These are phyloP conservation scores for Incumbomyces delicatus DNA, from an alignment of 2,329 filamentous ascomycete genomes.

Conservation along the genomic window DNA sequence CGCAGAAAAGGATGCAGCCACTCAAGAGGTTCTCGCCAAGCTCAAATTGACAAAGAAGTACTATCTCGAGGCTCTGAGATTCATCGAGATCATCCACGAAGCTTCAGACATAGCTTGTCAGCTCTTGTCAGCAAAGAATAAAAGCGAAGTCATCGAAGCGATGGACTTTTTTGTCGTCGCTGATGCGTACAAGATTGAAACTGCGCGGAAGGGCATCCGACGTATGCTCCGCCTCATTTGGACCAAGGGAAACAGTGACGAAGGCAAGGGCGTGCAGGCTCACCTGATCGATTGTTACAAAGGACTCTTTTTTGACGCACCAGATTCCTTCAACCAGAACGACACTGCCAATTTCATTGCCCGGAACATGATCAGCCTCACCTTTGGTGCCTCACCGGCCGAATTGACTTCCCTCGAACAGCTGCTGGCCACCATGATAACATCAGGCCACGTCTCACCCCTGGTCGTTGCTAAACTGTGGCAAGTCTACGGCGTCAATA, in stretches of 20 bases:
- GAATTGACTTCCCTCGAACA: conserved; percentile 94
- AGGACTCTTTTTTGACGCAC: conserved; percentile 89
- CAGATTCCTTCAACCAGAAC: conserved; percentile 75
- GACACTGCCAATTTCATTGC: conserved; percentile 93
- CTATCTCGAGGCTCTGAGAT: conserved; percentile 84
- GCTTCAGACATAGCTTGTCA: conserved; percentile 75
- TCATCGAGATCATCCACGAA: conserved; percentile 82
- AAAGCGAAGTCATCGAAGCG: conserved; percentile 95
- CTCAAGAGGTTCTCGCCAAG: conserved; percentile 77
- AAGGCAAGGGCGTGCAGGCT: conserved; percentile 94
- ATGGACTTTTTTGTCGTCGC: conserved; percentile 97
- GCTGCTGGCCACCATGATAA: conserved; percentile 95
- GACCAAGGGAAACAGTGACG: conserved; percentile 98
- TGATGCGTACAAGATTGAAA: conserved; percentile 91
- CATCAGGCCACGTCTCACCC: conserved; percentile 74
- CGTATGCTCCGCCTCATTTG: conserved; percentile 95
- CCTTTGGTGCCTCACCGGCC: conserved; percentile 87
- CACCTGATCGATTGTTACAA: conserved; percentile 97
- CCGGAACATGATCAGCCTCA: conserved; percentile 97
- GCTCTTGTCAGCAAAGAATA: conserved; percentile 86
- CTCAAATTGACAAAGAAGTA: conserved; percentile 81
- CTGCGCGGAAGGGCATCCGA: conserved; percentile 82
- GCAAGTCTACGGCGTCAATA: conserved; percentile 93
- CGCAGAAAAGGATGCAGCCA: conserved; percentile 76
- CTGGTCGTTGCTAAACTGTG: conserved; percentile 84